phyloP scores from a whole-genome alignment of 2,329 filamentous ascomycete genomes.

The Aspergillus flavus region DNA sequence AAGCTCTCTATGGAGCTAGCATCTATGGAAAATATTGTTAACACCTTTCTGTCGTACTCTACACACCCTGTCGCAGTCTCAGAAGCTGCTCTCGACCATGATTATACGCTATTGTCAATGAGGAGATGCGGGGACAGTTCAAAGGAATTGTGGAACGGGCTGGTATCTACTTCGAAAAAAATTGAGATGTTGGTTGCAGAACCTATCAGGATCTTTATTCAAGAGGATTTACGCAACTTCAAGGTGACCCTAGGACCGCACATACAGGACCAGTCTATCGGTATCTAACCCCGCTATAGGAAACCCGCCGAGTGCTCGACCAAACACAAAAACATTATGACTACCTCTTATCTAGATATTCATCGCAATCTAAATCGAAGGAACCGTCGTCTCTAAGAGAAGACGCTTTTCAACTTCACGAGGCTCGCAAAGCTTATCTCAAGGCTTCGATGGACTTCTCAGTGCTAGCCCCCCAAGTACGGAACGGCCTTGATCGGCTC shows the following conservation, averaged over 20 bases:
- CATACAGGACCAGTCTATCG: constrained; percentile 9
- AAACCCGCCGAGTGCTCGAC: constrained; percentile 75
- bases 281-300: constrained; percentile 43
- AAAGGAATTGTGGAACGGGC: constrained; percentile 81
- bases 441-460: constrained; percentile 94
- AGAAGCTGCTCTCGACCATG: constrained; percentile 87
- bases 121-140: constrained; percentile 83
- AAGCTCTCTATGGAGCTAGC: constrained; percentile 68
- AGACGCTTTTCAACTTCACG: constrained; percentile 93
- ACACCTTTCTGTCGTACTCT: constrained; percentile 73
- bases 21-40: constrained; percentile 77
- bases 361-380: constrained; percentile 86
- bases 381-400: constrained; percentile 88
- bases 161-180: constrained; percentile 73
- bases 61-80: constrained; percentile 73
- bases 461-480: constrained; percentile 80
- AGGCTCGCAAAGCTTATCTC: constrained; percentile 86
- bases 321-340: constrained; percentile 83
- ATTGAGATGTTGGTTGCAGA: constrained; percentile 78
- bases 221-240: constrained; percentile 78
- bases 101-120: constrained; percentile 88
- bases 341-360: constrained; percentile 76
- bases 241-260: constrained; percentile 53
- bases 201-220: constrained; percentile 76
- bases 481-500: constrained; percentile 80